Evolutionary conservation across 1,139 yeast species (phyloP), one percentile per base, ranked within the genome.

Genomic region (Diutina neorugosa): DNA sequence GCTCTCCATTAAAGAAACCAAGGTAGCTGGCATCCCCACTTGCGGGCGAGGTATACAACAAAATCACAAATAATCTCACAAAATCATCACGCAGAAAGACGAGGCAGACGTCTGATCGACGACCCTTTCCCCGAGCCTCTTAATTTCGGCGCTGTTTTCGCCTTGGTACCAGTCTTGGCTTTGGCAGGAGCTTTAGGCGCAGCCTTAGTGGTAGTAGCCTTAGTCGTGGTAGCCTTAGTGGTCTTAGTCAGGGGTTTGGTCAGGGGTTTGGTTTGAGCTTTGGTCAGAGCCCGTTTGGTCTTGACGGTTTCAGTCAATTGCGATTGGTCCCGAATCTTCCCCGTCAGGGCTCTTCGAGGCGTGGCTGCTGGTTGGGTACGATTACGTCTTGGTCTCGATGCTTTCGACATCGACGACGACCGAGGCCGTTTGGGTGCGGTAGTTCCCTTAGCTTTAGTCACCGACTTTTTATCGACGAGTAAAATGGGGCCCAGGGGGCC

Each of bases 401-500:
- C 42, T 48, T 53, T 52, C 19, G 50, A 46, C 50, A 46, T 46
- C 14, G 50, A 46, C 20, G 37, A n/a, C 41, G 41, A n/a, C 50
- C 50, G 19, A 12, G 40, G 50, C n/a, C 19, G 27, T 11, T 46
- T 42, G 12, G 57, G 54, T 8, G 63, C 63, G 53, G 43, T 20
- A 5, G 65, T 65, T 58, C 68, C 67, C 40, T 16, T 16, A 19
- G 14, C n/a, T 42, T 42, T 51, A 52, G 65, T 70, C 61, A 69
- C 67, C 6, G 11, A 3, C 18, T 31, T 14, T n/a, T 31, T 31
- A 4, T 31, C 12, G 63, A 73, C 75, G 59, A 82, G 68, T 69
- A 84, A 84, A 59, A 84, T 81, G 34, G 89, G 85, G 50, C 90
- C 90, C 31, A 87, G 80, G 19, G 89, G 82, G 56, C 96, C 96